Percentiles rank a stretch among this genome's conserved stretches.
These are phyloP conservation scores for Vigna unguiculata DNA, from an alignment of 306 rosid species.

Conservation along the genomic window DNA sequence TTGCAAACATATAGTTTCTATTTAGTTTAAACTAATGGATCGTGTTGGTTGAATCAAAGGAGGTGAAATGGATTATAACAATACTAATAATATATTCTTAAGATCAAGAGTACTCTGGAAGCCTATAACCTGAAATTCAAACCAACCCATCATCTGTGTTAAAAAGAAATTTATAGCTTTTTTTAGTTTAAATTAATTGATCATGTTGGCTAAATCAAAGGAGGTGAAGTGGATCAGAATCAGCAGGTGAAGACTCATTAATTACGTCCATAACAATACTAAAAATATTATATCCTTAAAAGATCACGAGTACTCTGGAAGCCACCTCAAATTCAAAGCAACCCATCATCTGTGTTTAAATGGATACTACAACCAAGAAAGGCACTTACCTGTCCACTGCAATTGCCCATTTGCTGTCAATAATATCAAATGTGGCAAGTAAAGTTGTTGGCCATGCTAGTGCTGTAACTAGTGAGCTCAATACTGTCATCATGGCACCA, in stretches of 20 bases:
- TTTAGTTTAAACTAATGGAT: slow-evolving; percentile 13
- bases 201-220: slow-evolving; percentile 17
- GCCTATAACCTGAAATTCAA: too few species aligned
- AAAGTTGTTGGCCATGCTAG: slow-evolving; percentile 74
- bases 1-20: slow-evolving; percentile 2
- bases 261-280: slow-evolving; percentile 11
- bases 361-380: slow-evolving; percentile 38
- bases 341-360: background rate
- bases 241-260: background rate
- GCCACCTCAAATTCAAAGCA: background rate
- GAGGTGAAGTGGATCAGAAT: slow-evolving; percentile 1
- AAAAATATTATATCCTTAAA: background rate
- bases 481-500: slow-evolving; percentile 77
- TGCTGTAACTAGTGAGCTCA: slow-evolving; percentile 66
- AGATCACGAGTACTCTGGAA: background rate
- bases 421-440: slow-evolving; percentile 62
- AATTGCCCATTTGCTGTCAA: slow-evolving; percentile 76
- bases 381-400: slow-evolving; percentile 65
- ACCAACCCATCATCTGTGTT: too few species aligned
- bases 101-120: too few species aligned
- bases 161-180: too few species aligned
- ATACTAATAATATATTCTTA: too few species aligned
- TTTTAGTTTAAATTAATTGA: too few species aligned
- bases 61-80: too few species aligned
- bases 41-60: too few species aligned